Conservation (phyloP, 495 filamentous ascomycete genomes). For the Neohortaea acidophila region DNA sequence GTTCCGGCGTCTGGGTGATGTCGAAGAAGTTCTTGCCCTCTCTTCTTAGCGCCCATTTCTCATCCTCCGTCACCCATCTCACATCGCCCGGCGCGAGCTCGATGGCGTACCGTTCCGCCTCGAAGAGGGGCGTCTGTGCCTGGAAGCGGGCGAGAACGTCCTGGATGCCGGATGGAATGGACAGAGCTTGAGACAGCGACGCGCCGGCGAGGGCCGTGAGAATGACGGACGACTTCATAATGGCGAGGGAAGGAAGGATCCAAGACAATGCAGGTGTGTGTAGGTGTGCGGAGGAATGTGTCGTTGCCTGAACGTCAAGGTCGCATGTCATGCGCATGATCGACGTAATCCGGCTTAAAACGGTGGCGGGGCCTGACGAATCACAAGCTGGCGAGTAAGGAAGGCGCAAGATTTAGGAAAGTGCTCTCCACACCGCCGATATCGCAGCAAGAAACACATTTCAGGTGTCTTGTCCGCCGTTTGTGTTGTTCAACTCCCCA, state of each 20-base stretch:
- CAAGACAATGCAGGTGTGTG: no score
- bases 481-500: no score
- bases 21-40: conserved; percentile 78
- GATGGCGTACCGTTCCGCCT: conserved; percentile 50
- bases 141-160: conserved; percentile 1
- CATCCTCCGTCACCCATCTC: conserved; percentile 76
- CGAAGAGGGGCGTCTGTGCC: conserved; percentile 7
- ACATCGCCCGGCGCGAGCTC: conserved; percentile 78
- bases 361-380: no score
- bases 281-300: no score
- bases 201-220: conserved; percentile 5
- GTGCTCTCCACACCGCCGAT: no score
- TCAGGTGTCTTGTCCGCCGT: no score
- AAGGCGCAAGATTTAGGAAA: no score
- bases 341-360: no score
- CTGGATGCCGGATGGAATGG: conserved; percentile 6
- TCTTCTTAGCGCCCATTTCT: conserved; percentile 81
- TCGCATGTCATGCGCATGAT: no score
- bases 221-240: conserved; percentile 5
- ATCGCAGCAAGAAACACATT: no score
- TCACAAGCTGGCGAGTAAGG: no score
- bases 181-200: conserved; percentile 5
- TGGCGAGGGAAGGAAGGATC: background rate
- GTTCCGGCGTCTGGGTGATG: conserved; percentile 40
- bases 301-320: no score